These are phyloP conservation scores for Angomonas ambiguus DNA, from an alignment of 208 protist genomes.

Conservation along the genomic window DNA sequence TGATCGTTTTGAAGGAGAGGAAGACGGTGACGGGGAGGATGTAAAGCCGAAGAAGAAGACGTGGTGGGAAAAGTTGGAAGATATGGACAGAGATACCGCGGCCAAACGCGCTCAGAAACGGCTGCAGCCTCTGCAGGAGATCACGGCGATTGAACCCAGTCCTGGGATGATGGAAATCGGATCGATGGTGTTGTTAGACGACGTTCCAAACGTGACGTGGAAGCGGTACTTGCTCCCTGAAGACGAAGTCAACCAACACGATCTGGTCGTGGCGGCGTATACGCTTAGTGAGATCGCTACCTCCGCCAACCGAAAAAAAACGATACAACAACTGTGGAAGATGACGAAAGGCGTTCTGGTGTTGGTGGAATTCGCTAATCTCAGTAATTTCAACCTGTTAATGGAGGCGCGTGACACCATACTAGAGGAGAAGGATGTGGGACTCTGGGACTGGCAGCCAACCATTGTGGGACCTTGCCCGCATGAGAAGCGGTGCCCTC, in stretches of 20 bases:
- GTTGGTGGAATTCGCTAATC: constrained; percentile 79
- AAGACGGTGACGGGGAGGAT: constrained; percentile 20
- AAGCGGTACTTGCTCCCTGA: constrained; percentile 83
- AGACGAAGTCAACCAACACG: constrained; percentile 76
- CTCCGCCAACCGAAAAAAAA: constrained; percentile 40
- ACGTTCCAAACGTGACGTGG: constrained; percentile 84
- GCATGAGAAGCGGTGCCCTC: constrained; percentile 75
- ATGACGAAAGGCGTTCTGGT: constrained; percentile 82
- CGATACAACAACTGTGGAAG: constrained; percentile 86
- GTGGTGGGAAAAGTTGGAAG: constrained; percentile 85
- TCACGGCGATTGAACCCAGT: constrained; percentile 81
- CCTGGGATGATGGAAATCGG: constrained; percentile 90
- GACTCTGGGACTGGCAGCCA: constrained; percentile 87
- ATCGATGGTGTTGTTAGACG: constrained; percentile 85
- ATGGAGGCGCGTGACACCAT: constrained; percentile 87
- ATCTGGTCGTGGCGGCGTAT: constrained; percentile 82
- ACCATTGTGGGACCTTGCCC: constrained; percentile 85
- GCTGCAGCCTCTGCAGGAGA: constrained; percentile 74
- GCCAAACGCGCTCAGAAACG: constrained; percentile 43
- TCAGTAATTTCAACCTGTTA: constrained; percentile 84
- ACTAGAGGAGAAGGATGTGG: constrained; percentile 79
- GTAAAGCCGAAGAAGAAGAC: constrained; percentile 24
- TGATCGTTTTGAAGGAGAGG: constrained; percentile 44
- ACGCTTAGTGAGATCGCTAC: constrained; percentile 81
- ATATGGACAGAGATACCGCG: constrained; percentile 56